Evolutionary conservation across 768 basidiomycete species (phyloP), one percentile per base, ranked within the genome.

Genomic region (Cyclocybe aegerita): DNA sequence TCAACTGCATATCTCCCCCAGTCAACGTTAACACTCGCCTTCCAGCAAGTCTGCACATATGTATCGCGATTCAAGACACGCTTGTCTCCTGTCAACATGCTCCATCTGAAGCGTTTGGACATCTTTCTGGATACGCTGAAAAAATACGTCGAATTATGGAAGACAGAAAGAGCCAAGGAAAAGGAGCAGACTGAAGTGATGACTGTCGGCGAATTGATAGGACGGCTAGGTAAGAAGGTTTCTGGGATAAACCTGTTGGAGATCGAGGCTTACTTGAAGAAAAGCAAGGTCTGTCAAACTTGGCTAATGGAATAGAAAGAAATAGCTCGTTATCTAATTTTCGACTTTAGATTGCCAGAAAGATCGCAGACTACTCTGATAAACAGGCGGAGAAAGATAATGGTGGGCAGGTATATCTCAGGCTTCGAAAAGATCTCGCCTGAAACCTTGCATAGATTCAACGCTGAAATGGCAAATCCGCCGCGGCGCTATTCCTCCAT

Each of bases 351-450:
- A 77, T 89, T 48, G 86, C 86, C 6, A 75, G 85, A 57, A 89
- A 93, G 66, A 90, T 94, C 46, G 83, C 90, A n/a, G 82, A 90
- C 0, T 97, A 95, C 65, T 79, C 83, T 16, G 86, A 92, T 44
- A 81, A 78, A 55, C 65, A 77, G 41, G 75, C 74, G 3, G 74
- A 75, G 54, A 75, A 75, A 50, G 70, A 71, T 10, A 59, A 60
- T 40, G 73, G 76, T 75, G 42, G 50, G 61, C 59, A 30, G 2
- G 12, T 34, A 36, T 37, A 4, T 41, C 33, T 15, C n/a, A 4
- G 15, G 33, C 45, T 37, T n/a, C 36, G 9, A n/a, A 14, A 9
- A 9, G 2, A 11, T 8, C 43, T 14, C 12, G 16, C 41, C 34
- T 32, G 29, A 30, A 6, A 35, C 16, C 15, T 48, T 39, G 36